Conservation (phyloP, 2,329 filamentous ascomycete species). For the Talaromyces sp. region DNA sequence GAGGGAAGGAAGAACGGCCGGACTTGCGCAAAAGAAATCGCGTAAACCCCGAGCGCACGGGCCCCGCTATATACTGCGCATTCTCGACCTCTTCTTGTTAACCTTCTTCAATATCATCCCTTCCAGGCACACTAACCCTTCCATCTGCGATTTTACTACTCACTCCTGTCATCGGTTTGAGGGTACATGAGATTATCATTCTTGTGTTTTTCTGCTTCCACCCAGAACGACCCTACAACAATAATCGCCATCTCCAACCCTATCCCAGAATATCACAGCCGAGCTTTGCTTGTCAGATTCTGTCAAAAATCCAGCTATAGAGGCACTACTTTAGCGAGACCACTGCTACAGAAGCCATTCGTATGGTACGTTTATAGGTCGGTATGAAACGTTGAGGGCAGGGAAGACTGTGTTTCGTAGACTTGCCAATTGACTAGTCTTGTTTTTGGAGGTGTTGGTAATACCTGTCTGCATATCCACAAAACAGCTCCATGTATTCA, state of each 20-base stretch:
- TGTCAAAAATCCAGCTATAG: too few relatives aligned
- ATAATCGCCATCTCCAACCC: conserved; percentile 21
- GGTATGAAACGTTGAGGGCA: neutral
- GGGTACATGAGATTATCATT: too few relatives aligned
- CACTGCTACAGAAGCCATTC: neutral
- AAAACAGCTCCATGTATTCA: conserved; percentile 30
- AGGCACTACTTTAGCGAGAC: too few relatives aligned
- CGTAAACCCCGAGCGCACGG: conserved; percentile 18
- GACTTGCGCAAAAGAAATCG: conserved; percentile 1
- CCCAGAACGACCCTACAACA: conserved; percentile 5
- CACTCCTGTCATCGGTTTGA: neutral
- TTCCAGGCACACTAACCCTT: neutral
- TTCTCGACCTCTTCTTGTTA: neutral
- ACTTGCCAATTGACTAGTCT: neutral
- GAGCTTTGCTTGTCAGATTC: too few relatives aligned
- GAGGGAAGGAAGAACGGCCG: neutral
- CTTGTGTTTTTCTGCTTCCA: neutral
- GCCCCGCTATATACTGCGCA: neutral
- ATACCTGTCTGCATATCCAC: conserved; percentile 16
- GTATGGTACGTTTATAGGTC: neutral
- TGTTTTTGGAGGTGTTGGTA: neutral
- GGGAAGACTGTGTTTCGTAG: neutral
- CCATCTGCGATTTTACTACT: neutral
- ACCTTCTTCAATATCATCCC: neutral
- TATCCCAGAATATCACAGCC: conserved; percentile 21